Conservation (phyloP, 2,329 filamentous ascomycete species). For the Davidsoniella eucalypti region DNA sequence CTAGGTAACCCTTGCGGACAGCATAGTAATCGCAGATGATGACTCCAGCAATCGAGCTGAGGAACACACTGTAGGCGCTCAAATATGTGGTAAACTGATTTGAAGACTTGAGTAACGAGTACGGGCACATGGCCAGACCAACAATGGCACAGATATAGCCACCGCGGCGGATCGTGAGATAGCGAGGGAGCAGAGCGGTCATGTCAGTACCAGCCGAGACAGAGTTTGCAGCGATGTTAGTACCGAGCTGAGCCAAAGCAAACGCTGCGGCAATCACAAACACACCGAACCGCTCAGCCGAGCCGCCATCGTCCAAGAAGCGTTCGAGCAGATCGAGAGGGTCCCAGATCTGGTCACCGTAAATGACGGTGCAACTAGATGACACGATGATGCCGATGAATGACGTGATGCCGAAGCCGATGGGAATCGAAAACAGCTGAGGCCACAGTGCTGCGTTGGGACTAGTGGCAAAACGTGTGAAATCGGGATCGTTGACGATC, state of each 20-base stretch:
- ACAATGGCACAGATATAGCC: constrained; percentile 70
- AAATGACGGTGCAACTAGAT: constrained; percentile 54
- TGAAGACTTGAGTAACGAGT: constrained; percentile 54
- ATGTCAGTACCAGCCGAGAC: constrained; percentile 72
- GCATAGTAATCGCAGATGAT: constrained; percentile 80
- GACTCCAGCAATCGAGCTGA: constrained; percentile 87
- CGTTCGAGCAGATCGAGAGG: constrained; percentile 48
- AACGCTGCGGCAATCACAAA: constrained; percentile 58
- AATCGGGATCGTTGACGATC: constrained; percentile 71
- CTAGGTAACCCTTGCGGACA: constrained; percentile 66
- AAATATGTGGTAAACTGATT: constrained; percentile 88
- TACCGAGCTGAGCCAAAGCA: constrained; percentile 65
- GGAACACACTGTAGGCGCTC: constrained; percentile 80
- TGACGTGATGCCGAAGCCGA: constrained; percentile 60
- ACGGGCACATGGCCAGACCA: constrained; percentile 75
- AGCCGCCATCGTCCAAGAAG: constrained; percentile 53
- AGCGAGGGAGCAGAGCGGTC: constrained; percentile 64
- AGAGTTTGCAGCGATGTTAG: constrained; percentile 76
- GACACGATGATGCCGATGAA: constrained; percentile 73
- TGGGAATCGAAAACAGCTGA: constrained; percentile 58
- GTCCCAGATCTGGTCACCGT: constrained; percentile 53
- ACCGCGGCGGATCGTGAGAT: constrained; percentile 70
- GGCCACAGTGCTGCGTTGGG: constrained; percentile 65
- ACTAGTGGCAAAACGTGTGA: constrained; percentile 64
- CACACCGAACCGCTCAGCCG: constrained; percentile 54